phyloP scores from a whole-genome alignment of 768 basidiomycete genomes.

The Tulasnella sp. region DNA sequence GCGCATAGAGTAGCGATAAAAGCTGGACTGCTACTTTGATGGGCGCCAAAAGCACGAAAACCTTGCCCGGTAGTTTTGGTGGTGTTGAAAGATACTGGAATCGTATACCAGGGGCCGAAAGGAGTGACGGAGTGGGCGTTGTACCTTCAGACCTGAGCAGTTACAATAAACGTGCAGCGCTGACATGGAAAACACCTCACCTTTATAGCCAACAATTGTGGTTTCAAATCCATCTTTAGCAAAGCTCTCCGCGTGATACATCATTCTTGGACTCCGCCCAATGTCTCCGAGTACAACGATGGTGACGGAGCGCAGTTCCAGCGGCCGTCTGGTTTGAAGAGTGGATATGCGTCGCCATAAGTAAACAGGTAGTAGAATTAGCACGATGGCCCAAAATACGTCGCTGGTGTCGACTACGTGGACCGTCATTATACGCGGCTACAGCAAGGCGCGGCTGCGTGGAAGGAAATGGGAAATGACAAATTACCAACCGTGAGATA shows the following conservation, averaged over 20 bases:
- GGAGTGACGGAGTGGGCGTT: slow-evolving; percentile 67
- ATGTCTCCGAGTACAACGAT: slow-evolving; percentile 94
- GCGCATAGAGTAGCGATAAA: slow-evolving; percentile 53
- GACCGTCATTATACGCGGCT: not conserved
- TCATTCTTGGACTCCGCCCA: slow-evolving; percentile 94
- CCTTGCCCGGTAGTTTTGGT: slow-evolving; percentile 59
- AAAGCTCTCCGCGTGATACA: slow-evolving; percentile 96
- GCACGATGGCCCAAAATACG: slow-evolving; percentile 13
- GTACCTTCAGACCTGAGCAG: slow-evolving; percentile 52
- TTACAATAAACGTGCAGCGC: not conserved
- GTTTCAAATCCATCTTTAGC: slow-evolving; percentile 73
- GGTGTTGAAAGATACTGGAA: slow-evolving; percentile 65
- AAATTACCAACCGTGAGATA: not conserved
- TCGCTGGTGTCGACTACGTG: slow-evolving; percentile 10
- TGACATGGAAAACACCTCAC: slow-evolving; percentile 42
- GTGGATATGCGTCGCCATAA: slow-evolving; percentile 1
- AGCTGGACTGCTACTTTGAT: slow-evolving; percentile 75
- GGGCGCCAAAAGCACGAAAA: slow-evolving; percentile 59
- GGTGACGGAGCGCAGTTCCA: slow-evolving; percentile 51
- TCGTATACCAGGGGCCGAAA: slow-evolving; percentile 58
- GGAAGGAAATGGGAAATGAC: slow-evolving; percentile 3
- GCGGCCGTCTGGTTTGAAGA: slow-evolving; percentile 10
- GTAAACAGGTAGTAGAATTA: not conserved
- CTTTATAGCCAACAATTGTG: slow-evolving; percentile 78
- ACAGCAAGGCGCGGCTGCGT: not conserved